phyloP scores from a whole-genome alignment of 176 grass and related monocot species.

The Aegilops longissima region DNA sequence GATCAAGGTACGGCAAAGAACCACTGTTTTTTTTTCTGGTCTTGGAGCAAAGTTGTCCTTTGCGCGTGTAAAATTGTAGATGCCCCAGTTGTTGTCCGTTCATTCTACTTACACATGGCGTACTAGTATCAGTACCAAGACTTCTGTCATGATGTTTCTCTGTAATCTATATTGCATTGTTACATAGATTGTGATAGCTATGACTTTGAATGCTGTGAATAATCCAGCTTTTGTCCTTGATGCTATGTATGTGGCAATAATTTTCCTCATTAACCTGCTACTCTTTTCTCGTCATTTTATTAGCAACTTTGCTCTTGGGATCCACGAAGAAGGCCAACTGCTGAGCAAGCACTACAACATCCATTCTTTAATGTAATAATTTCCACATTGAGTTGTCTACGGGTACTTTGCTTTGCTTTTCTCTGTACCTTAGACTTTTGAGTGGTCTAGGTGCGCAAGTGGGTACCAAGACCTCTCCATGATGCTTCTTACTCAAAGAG shows the following conservation, averaged over 20 bases:
- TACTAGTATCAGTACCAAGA: not conserved
- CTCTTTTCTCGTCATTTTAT: conserved; percentile 6
- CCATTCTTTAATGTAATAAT: conserved; percentile 87
- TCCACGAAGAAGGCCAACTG: conserved; percentile 74
- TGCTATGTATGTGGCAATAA: not conserved
- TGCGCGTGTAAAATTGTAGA: not conserved
- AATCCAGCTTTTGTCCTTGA: not conserved
- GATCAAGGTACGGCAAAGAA: conserved; percentile 56
- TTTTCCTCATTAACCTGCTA: conserved; percentile 14
- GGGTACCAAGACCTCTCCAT: conserved; percentile 47
- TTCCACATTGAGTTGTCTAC: conserved; percentile 5
- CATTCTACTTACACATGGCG: not conserved
- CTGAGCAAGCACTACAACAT: conserved; percentile 81
- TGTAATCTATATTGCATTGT: not conserved
- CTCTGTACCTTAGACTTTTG: conserved; percentile 28
- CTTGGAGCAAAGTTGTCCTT: not conserved
- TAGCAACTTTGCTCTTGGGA: conserved; percentile 95
- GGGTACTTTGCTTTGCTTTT: conserved; percentile 19
- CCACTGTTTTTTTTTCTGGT: not conserved
- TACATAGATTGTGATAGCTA: not conserved
- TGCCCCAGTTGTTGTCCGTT: not conserved
- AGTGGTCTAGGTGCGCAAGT: conserved; percentile 50
- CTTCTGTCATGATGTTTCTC: not conserved
- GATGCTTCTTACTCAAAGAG: conserved; percentile 35
- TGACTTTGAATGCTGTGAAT: not conserved